Conservation (phyloP, 345 rosid genomes). For the Psidium guajava region DNA sequence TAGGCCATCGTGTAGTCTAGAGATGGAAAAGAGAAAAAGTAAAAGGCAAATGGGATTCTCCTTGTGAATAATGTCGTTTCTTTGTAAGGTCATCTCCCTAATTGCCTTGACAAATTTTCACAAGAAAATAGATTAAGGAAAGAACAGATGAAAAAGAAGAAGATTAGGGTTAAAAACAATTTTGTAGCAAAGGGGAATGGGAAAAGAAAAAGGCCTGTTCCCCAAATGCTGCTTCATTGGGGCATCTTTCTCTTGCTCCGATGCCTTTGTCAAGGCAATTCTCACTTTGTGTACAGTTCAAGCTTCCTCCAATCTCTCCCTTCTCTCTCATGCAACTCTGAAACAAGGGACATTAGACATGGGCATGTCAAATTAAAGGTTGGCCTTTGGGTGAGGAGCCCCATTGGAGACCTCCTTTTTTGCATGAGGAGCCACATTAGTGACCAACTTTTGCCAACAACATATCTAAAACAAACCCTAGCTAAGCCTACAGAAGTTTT, state of each 20-base stretch:
- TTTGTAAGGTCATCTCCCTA: background rate
- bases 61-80: background rate
- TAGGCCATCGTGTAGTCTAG: background rate
- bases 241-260: slow-evolving; percentile 16
- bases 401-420: background rate
- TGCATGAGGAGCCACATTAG: background rate
- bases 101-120: too few species aligned
- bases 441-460: background rate
- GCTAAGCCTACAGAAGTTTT: background rate
- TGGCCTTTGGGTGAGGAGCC: background rate
- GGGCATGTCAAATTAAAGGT: background rate
- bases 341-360: background rate
- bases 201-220: slow-evolving; percentile 17
- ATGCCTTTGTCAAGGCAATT: slow-evolving; percentile 2
- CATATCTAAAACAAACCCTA: background rate
- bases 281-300: slow-evolving; percentile 16
- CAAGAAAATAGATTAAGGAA: background rate
- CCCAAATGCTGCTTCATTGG: slow-evolving; percentile 12
- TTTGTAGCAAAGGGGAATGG: background rate
- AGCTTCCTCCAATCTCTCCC: background rate
- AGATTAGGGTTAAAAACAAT: background rate
- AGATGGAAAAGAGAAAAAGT: background rate
- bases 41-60: background rate
- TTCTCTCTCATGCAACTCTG: background rate
- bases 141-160: background rate